Percentiles rank a stretch among this genome's conserved stretches.
phyloP scores from a whole-genome alignment of 2,329 filamentous ascomycete genomes.

The Sordariomycetes sp. region DNA sequence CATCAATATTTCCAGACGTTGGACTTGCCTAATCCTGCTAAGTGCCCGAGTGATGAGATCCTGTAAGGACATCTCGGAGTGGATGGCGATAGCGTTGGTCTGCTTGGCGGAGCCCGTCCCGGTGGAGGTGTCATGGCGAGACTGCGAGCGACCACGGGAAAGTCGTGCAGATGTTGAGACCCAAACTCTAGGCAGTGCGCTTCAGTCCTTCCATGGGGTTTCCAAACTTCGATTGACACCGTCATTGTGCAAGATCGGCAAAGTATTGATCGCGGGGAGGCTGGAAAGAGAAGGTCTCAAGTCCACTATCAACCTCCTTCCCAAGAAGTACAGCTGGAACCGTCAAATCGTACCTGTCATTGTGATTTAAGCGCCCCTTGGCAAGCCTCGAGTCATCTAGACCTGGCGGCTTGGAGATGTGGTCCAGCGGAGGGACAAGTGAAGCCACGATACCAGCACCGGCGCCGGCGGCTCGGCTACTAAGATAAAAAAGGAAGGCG shows the following conservation, averaged over 20 bases:
- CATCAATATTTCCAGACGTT: neutral
- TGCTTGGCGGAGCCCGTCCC: neutral
- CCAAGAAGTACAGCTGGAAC: neutral
- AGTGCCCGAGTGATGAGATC: too few relatives aligned
- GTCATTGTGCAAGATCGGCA: neutral
- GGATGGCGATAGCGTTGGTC: neutral
- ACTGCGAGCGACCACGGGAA: too few relatives aligned
- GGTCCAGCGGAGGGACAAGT: too few relatives aligned
- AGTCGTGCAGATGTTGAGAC: too few relatives aligned
- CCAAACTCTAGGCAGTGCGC: too few relatives aligned
- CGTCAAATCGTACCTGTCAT: neutral
- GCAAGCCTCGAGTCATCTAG: neutral
- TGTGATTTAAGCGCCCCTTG: neutral
- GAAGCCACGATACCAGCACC: too few relatives aligned
- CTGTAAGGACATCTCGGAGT: neutral
- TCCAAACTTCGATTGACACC: neutral
- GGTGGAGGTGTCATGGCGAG: neutral
- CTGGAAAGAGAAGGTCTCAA: neutral
- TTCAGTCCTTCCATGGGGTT: neutral
- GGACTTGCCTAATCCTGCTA: neutral
- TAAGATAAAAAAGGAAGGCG: neutral
- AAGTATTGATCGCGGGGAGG: neutral
- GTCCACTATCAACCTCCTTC: neutral
- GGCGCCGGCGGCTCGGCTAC: neutral
- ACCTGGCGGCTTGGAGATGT: neutral